Evolutionary conservation across 148 eudicot species (phyloP).

Genomic region (Gaultheria prostrata): DNA sequence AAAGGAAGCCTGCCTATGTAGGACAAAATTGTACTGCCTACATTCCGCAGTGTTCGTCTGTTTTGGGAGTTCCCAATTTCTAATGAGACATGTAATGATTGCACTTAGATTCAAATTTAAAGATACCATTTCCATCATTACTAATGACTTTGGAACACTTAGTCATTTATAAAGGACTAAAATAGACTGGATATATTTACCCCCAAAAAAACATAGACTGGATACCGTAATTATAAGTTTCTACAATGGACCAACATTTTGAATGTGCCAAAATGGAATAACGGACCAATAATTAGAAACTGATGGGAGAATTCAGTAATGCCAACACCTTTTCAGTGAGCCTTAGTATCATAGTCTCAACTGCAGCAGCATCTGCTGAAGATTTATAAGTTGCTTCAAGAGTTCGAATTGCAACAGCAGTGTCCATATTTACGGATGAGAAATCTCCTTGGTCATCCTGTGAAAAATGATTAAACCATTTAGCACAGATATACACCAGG

Average conservation of each 20-base stretch:
- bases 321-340: conserved; percentile 78
- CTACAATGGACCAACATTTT: neutral
- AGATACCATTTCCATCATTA: neutral
- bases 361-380: conserved; percentile 96
- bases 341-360: conserved; percentile 77
- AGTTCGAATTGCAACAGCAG: conserved; percentile 99
- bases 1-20: neutral
- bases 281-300: neutral
- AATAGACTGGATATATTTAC: too few relatives aligned
- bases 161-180: neutral
- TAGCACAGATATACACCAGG: neutral
- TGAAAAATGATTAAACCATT: neutral
- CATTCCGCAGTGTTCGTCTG: neutral
- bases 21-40: neutral
- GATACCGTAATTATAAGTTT: neutral
- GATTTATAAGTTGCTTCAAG: conserved; percentile 95
- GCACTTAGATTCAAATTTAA: conserved; percentile 1
- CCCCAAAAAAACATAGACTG: too few relatives aligned
- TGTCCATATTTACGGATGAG: conserved; percentile 96
- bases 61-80: neutral
- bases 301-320: neutral
- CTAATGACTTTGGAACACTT: neutral
- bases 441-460: conserved; percentile 98
- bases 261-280: neutral
- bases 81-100: neutral